phyloP scores from a whole-genome alignment of 805 yeast genomes.

The Saccharomycopsis javanensis region DNA sequence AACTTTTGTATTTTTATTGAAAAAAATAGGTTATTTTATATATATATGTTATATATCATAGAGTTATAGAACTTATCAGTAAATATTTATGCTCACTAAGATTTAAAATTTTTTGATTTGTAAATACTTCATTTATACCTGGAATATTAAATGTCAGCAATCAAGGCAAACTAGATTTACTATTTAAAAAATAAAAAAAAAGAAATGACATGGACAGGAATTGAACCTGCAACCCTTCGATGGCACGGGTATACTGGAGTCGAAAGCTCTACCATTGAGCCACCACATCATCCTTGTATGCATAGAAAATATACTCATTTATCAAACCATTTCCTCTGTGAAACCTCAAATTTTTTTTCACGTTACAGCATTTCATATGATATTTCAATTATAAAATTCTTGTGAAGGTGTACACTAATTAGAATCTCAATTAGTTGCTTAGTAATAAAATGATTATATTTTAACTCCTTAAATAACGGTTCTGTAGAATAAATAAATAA shows the following conservation, averaged over 20 bases:
- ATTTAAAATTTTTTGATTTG: neutral
- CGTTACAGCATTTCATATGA: too few species aligned
- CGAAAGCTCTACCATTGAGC: constrained; percentile 67
- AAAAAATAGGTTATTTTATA: neutral
- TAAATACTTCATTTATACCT: too few species aligned
- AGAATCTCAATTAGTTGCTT: too few species aligned
- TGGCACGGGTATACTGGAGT: constrained; percentile 38
- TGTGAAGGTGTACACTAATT: too few species aligned
- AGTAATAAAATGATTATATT: too few species aligned
- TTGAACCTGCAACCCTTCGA: constrained; percentile 62
- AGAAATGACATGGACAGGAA: constrained; percentile 39
- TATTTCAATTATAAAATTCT: too few species aligned
- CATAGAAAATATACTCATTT: neutral
- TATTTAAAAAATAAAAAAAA: too few species aligned
- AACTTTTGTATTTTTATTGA: constrained; percentile 14
- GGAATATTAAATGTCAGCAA: neutral
- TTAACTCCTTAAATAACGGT: too few species aligned
- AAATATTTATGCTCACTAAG: neutral
- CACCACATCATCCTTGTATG: constrained; percentile 40
- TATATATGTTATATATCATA: neutral
- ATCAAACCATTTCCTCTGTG: too few species aligned
- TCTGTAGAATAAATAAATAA: too few species aligned
- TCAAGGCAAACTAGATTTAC: too few species aligned
- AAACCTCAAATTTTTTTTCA: too few species aligned
- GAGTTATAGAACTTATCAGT: neutral